Base-by-base conservation (phyloP, 257 asterid genomes). In the Lycium barbarum region DNA sequence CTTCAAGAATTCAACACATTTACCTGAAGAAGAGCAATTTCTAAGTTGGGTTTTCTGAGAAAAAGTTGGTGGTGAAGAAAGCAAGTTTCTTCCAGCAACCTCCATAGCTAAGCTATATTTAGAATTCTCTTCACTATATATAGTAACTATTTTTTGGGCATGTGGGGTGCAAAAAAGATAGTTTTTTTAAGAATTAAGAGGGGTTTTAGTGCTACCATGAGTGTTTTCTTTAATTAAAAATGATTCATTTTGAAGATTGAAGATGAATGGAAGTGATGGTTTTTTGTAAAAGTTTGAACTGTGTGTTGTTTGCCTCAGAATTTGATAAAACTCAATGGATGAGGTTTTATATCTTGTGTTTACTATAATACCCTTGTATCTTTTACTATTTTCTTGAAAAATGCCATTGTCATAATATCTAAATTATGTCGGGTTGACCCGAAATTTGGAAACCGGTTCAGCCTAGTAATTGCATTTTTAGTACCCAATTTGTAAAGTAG, bases 31-130 rank as follows among this genome's bases (percentile, higher is more conserved):
- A 14, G 90, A 87, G 68, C 90, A 88, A 81, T 87, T 91, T 82
- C 91, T 90, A 87, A 88, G 74, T 84, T 90, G 92, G 87, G 85
- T 87, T 87, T 92, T 89, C 82, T 87, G 84, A 87, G 92, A 83
- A 78, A 92, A 90, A 80, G 90, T 90, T n/a, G 94, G 88, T 51
- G 97, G 92, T 81, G 97, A 91, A 86, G 97, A 89, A 85, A 92
- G 87, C 81, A 93, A 83, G 88, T 86, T 92, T 84, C 93, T 90
- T 33, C 94, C 93, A 51, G 92, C 93, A 43, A 90, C 93, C 91
- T 93, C 97, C 98, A 95, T 95, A 83, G 71, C 35, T 57, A 49
- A 33, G 65, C 49, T 71, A 26, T 26, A 26, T 26, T 26, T 26
- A 26, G 33, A 26, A 26, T 26, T 26, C 33, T 26, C 33, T 26